These are phyloP conservation scores for Barnettozyma sucrosica DNA, from an alignment of 805 yeast genomes.

Conservation along the genomic window DNA sequence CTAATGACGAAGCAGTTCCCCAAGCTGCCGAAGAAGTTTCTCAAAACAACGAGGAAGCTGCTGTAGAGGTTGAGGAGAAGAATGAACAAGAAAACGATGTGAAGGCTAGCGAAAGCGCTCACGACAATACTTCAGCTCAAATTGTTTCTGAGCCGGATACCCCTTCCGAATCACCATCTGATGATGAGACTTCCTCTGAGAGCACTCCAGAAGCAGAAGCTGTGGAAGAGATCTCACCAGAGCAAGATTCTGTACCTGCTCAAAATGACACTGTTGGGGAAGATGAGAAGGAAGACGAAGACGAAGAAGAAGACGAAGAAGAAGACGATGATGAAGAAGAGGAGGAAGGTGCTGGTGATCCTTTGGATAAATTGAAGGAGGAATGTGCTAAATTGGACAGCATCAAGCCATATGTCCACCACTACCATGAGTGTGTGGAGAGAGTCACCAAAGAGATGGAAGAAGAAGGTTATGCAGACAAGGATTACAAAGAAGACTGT, in stretches of 20 bases:
- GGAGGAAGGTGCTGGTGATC: constrained; percentile 66
- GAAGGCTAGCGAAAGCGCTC: background rate
- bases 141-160: constrained; percentile 5
- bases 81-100: constrained; percentile 28
- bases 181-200: constrained; percentile 9
- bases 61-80: constrained; percentile 8
- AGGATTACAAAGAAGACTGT: constrained; percentile 90
- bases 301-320: constrained; percentile 36
- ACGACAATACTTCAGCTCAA: background rate
- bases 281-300: constrained; percentile 18
- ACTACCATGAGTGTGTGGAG: constrained; percentile 89
- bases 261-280: constrained; percentile 31
- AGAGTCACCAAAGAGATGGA: constrained; percentile 87
- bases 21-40: constrained; percentile 4
- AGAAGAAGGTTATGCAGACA: constrained; percentile 75
- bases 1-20: constrained; percentile 24
- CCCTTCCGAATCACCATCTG: constrained; percentile 13
- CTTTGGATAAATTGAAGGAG: constrained; percentile 54
- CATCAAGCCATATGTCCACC: constrained; percentile 75
- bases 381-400: constrained; percentile 65
- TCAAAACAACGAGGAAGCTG: constrained; percentile 8
- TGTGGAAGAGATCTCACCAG: constrained; percentile 9
- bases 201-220: background rate
- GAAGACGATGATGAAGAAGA: constrained; percentile 69
- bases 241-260: constrained; percentile 14